Evolutionary conservation across 805 yeast genomes (phyloP), one percentile per base, ranked within the genome.

Genomic region (Peterozyma toletana): DNA sequence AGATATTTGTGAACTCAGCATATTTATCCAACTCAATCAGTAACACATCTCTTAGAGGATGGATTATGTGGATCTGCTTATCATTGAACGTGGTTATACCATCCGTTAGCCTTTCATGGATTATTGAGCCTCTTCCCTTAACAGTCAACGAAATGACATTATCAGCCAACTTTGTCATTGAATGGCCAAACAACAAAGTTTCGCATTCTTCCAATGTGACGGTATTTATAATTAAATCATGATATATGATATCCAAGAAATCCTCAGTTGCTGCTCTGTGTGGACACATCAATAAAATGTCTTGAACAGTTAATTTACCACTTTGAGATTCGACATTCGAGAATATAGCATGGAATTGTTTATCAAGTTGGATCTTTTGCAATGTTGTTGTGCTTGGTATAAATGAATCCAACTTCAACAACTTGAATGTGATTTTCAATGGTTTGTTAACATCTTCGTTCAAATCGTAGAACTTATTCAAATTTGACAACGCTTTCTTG

Each of bases 131-230:
- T 48, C 96, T 73, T 11, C 98, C 98, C 53, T 82, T 86, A 5
- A 88, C 89, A 0, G 95, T 83, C 43, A 86, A 62, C 0, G 95
- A 71, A 31, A 91, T 67, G n/a, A 86, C 78, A 48, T 80, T 80
- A 53, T 83, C 87, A 1, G 97, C 95, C 18, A 90, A 58, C 36
- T 80, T 71, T 1, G 96, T 85, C 95, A 87, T 86, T 27, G 85
- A 79, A 55, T 82, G 86, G 1, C 91, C 87, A 66, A 78, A 77
- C 9, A 88, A 40, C 3, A 87, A 64, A n/a, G 85, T 71, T n/a
- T 71, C 66, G 52, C 80, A 74, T 0, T 60, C 54, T 13, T 66
- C 60, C 11, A 63, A 59, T 5, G 53, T 51, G 0, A 89, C 86
- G 11, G 71, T 58, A 29, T 65, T 57, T 30, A 69, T 51, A 2